A percentile compares a stretch with the other conserved stretches of the same genome.
phyloP scores from a whole-genome alignment of 179 eudicot species.

The Actinidia chinensis region DNA sequence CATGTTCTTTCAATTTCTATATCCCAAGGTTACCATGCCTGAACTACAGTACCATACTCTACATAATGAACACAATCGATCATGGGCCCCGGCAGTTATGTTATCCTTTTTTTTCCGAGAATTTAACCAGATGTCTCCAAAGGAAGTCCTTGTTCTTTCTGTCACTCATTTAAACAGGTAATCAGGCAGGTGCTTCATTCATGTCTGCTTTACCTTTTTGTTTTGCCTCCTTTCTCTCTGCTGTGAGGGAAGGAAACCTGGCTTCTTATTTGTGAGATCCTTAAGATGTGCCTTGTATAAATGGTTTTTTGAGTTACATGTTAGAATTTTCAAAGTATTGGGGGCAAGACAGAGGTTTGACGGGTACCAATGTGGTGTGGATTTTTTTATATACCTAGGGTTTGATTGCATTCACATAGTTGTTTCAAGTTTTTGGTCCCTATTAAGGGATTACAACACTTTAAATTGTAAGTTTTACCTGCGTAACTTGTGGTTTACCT shows the following conservation, averaged over 20 bases:
- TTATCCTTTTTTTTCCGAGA: neutral
- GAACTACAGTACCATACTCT: neutral
- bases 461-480: too few relatives aligned
- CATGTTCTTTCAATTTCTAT: neutral
- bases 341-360: too few relatives aligned
- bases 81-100: neutral
- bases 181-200: neutral
- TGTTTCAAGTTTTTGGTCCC: too few relatives aligned
- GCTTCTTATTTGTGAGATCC: neutral
- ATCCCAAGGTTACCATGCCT: neutral
- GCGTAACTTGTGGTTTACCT: too few relatives aligned
- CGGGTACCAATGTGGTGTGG: too few relatives aligned
- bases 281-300: neutral
- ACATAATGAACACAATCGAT: neutral
- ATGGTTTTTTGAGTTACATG: neutral
- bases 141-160: neutral
- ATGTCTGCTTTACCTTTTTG: neutral
- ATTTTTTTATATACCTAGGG: too few relatives aligned
- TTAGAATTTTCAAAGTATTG: neutral
- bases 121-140: neutral
- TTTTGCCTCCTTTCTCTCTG: neutral
- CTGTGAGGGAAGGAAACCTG: neutral
- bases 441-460: too few relatives aligned
- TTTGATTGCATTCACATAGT: too few relatives aligned
- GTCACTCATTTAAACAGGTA: neutral